phyloP scores from a whole-genome alignment of 169 alveolate genomes.

The Plasmodium billcollinsi region DNA sequence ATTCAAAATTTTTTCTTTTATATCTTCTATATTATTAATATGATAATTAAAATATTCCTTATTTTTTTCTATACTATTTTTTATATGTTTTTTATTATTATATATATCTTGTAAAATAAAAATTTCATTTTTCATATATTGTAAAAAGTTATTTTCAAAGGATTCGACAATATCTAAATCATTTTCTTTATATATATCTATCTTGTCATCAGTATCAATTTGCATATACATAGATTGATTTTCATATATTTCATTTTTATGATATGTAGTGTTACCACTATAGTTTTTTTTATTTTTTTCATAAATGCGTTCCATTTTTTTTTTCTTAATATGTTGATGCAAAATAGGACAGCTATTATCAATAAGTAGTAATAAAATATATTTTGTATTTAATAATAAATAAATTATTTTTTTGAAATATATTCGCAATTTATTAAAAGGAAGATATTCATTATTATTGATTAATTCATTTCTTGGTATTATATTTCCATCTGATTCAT shows the following conservation, averaged over 20 bases:
- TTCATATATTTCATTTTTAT: background rate
- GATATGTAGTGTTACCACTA: background rate
- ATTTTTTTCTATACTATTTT: slow-evolving; percentile 22
- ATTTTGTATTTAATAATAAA: slow-evolving; percentile 54
- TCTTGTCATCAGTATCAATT: no score
- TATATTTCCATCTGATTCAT: no score
- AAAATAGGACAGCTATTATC: background rate
- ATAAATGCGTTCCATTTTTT: background rate
- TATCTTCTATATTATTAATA: slow-evolving; percentile 53
- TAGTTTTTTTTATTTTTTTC: background rate
- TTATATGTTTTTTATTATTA: slow-evolving; percentile 7
- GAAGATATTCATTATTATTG: background rate
- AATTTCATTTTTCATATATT: slow-evolving; percentile 29
- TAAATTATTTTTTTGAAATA: slow-evolving; percentile 22
- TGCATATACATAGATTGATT: no score
- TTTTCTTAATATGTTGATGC: background rate
- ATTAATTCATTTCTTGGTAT: no score
- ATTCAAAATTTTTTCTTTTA: slow-evolving; percentile 25
- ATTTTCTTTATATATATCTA: background rate
- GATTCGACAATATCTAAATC: background rate
- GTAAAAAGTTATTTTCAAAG: slow-evolving; percentile 10
- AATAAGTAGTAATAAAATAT: slow-evolving; percentile 42
- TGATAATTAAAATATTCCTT: slow-evolving; percentile 32
- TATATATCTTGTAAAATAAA: slow-evolving; percentile 55
- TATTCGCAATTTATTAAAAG: slow-evolving; percentile 15